Base-by-base conservation (phyloP, 768 basidiomycete genomes). In the Scleroderma bovista region DNA sequence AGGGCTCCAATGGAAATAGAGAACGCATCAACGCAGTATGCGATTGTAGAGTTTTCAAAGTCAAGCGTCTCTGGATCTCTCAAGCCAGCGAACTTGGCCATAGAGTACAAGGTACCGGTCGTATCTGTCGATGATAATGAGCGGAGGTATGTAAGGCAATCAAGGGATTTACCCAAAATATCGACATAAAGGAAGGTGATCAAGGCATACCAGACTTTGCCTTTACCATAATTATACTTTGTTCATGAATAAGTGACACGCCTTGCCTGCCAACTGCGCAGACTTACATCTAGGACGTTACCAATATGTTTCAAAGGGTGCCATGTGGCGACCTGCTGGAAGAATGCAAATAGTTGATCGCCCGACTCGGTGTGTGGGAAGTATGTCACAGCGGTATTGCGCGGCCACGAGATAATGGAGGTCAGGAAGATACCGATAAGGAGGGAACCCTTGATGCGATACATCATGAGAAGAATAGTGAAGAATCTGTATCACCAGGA, bases 111-210 rank as follows among this genome's bases (percentile, higher is more conserved):
- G 9, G 90, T 92, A 60, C 90, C 85, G 48, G 72, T 75, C 24
- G 70, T 75, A 50, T 74, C 69, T 66, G 49, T n/a, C n/a, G 42
- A 47, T 13, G 1, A 19, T 37, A 51, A 39, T 34, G 10, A 45
- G 44, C 26, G 19, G 42, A 32, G 16, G 24, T 22, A 44, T 36
- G 22, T 15, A 39, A 49, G 24, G n/a, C 15, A 12, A 32, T n/a
- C 29, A 44, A 9, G 10, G 4, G 53, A 62, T 76, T 41, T 56
- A 84, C 81, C 85, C 59, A 88, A 76, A 54, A 91, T 87, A 67
- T 89, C 88, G 57, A 93, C 90, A 63, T 92, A 93, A 48, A 93
- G 79, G 80, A 93, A 90, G 0, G 90, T 93, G 62, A 90, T 70
- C 23, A 93, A 74, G 6, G 90, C 90, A 64, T 92, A 89, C 90